Conservation (phyloP, 495 filamentous ascomycete genomes). For the Acidiella bohemica region DNA sequence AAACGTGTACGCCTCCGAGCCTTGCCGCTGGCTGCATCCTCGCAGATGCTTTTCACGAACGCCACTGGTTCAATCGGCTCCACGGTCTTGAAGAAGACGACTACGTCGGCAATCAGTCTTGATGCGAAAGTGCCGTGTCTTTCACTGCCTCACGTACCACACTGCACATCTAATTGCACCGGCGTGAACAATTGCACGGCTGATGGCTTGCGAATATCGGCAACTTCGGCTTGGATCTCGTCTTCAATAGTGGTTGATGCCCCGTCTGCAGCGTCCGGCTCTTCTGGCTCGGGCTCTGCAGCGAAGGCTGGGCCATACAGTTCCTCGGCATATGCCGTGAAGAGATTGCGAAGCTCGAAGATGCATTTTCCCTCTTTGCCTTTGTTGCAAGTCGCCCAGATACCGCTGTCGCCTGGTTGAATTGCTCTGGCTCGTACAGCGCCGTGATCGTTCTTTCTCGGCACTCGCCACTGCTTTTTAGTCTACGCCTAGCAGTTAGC, state of each 20-base stretch:
- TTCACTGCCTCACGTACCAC: constrained; percentile 38
- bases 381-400: constrained; percentile 81
- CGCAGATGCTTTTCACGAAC: constrained; percentile 63
- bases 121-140: neutral
- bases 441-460: constrained; percentile 14
- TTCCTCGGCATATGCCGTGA: constrained; percentile 52
- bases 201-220: constrained; percentile 42
- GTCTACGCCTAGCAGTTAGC: constrained; percentile 11
- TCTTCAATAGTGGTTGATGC: constrained; percentile 59
- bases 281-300: constrained; percentile 21
- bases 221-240: constrained; percentile 66
- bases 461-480: constrained; percentile 29
- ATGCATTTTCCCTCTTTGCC: constrained; percentile 66
- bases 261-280: constrained; percentile 25
- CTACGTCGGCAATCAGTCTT: constrained; percentile 19
- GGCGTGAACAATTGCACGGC: constrained; percentile 42
- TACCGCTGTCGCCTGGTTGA: constrained; percentile 60
- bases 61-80: constrained; percentile 66
- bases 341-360: constrained; percentile 55
- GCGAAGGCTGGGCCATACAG: constrained; percentile 40
- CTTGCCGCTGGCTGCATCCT: constrained; percentile 38
- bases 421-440: constrained; percentile 20
- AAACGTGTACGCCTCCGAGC: constrained; percentile 52
- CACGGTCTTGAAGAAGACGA: constrained; percentile 52
- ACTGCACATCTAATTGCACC: constrained; percentile 62